Evolutionary conservation across 1,284 basidiomycete genomes (phyloP).

Genomic region (Tilletia walkeri): DNA sequence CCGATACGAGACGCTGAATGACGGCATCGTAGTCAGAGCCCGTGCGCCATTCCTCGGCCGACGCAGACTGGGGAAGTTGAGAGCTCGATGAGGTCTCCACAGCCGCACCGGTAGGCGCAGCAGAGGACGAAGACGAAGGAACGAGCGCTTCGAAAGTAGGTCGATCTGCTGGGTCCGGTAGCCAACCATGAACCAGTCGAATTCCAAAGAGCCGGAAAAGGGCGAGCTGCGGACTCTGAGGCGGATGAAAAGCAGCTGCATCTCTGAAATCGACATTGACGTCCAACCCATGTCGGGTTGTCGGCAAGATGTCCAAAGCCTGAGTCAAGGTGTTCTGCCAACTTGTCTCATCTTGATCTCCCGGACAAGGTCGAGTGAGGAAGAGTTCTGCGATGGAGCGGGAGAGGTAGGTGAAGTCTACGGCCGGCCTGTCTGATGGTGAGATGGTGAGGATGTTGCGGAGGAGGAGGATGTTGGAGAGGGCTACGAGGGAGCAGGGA

Average conservation of each 20-base stretch:
- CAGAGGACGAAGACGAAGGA: background rate
- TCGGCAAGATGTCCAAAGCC: constrained; percentile 76
- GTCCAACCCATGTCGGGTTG: constrained; percentile 67
- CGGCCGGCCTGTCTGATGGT: constrained; percentile 64
- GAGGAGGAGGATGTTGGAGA: constrained; percentile 57
- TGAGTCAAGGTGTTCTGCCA: constrained; percentile 62
- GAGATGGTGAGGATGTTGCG: constrained; percentile 52
- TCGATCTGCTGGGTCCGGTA: constrained; percentile 71
- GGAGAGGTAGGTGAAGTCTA: constrained; percentile 79
- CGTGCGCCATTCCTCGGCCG: background rate
- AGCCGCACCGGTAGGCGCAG: background rate
- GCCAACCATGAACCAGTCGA: constrained; percentile 82
- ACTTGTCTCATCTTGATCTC: constrained; percentile 31
- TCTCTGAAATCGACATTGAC: constrained; percentile 42
- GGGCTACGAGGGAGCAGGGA: constrained; percentile 85
- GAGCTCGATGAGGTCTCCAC: background rate
- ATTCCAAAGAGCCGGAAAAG: constrained; percentile 80
- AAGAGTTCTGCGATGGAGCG: constrained; percentile 79
- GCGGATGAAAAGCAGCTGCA: constrained; percentile 33
- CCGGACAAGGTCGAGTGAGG: constrained; percentile 57
- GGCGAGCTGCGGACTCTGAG: constrained; percentile 64
- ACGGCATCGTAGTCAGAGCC: background rate
- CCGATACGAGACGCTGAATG: constrained; percentile 7
- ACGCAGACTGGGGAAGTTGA: background rate
- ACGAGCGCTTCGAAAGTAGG: constrained; percentile 63